Evolutionary conservation across 75 land plant species (phyloP).

Genomic region (Selaginella tamariscina): DNA sequence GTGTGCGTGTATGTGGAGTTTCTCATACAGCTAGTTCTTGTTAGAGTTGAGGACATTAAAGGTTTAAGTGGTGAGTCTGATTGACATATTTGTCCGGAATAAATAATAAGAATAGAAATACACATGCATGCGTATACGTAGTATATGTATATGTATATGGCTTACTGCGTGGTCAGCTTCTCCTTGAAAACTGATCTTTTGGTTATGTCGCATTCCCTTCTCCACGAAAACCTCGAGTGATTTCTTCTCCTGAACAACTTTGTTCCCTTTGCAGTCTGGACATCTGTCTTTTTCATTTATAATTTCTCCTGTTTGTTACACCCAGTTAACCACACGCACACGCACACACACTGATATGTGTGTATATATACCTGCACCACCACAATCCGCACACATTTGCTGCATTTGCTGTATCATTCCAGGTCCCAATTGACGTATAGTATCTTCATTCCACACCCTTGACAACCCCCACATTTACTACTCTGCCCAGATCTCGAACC

Average conservation of each 20-base stretch:
- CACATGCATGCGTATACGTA: too few species aligned
- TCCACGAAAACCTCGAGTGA: slow-evolving; percentile 67
- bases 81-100: too few species aligned
- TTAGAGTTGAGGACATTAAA: too few species aligned
- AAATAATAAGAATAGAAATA: background rate
- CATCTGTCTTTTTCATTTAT: slow-evolving; percentile 63
- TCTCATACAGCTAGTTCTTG: too few species aligned
- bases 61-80: too few species aligned
- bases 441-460: slow-evolving; percentile 53
- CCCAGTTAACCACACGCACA: background rate
- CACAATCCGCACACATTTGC: slow-evolving; percentile 65
- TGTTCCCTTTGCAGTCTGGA: slow-evolving; percentile 72
- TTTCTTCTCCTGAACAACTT: slow-evolving; percentile 84
- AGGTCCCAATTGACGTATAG: slow-evolving; percentile 66
- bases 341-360: background rate
- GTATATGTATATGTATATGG: too few species aligned
- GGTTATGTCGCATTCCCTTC: slow-evolving; percentile 89
- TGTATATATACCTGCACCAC: slow-evolving; percentile 43
- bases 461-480: slow-evolving; percentile 52
- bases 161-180: slow-evolving; percentile 14
- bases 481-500: slow-evolving; percentile 81
- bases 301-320: background rate
- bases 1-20: too few species aligned
- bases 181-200: slow-evolving; percentile 77
- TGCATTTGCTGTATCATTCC: slow-evolving; percentile 93